Base-by-base conservation (phyloP, 306 rosid genomes). In the Coriaria nepalensis region DNA sequence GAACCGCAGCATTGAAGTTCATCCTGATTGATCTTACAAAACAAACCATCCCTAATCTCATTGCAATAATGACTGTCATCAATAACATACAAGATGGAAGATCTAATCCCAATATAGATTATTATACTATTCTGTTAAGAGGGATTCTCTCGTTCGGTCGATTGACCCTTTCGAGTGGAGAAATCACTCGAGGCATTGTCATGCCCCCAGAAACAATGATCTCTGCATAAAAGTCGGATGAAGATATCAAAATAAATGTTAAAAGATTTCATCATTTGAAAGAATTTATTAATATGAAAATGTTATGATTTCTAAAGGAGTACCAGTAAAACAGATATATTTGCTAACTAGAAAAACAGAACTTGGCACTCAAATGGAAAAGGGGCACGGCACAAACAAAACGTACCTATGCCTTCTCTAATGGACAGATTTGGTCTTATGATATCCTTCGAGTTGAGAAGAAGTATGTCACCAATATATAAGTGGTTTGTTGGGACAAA, bases 401-500 rank as follows among this genome's bases (percentile, higher is more conserved):
- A n/a, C 69, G 46, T 72, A 74, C 95, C 95, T 62, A 86, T 86
- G 72, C 95, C 95, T 76, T 86, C 95, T 49, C 95, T 80, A 20
- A 86, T 78, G 59, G 93, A 86, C 42, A 86, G 77, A 68, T 86
- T 86, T 47, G 95, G 95, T 60, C 95, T 76, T 62, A 81, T 76
- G 62, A 86, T 70, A 50, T 86, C 93, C 61, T 74, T 70, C 57
- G 93, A 78, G 73, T 59, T 78, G 6, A 86, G 79, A 43, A 86
- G 79, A 50, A 78, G 47, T 62, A 86, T 76, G 51, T 86, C 95
- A n/a, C 95, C 95, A 50, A 86, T 74, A 65, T 78, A 86, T 10
- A 86, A 75, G 67, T 81, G 96, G 71, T 86, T 86, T 10, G 93
- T 81, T 48, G 96, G 96, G 72, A 86, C 87, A 56, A 81, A 86